Percentiles rank a stretch among this genome's conserved stretches.
Conservation (phyloP, 768 basidiomycete genomes). For the Lentinula edodes region DNA sequence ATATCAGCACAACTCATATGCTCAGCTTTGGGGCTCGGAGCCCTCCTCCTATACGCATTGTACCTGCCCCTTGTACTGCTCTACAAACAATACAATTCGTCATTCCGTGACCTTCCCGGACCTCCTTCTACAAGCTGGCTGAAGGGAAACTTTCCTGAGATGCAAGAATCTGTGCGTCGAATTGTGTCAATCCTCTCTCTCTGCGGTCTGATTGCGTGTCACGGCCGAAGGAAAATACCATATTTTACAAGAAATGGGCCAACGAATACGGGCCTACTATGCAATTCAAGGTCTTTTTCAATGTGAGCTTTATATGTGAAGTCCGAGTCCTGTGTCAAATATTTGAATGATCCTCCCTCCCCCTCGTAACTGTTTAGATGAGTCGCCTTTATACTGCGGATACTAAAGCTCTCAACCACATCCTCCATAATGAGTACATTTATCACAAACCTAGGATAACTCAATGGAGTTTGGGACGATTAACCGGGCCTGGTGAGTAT, state of each 20-base stretch:
- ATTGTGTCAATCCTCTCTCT: no score
- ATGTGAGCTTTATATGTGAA: constrained; percentile 17
- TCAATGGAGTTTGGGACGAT: constrained; percentile 16
- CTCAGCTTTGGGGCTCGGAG: no score
- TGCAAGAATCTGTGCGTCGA: no score
- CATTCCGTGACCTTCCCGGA: no score
- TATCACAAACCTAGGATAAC: constrained; percentile 29
- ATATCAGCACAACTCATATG: no score
- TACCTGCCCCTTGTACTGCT: no score
- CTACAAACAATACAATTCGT: no score
- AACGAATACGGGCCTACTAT: constrained; percentile 29
- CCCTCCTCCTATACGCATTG: no score
- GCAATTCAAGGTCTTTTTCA: constrained; percentile 23
- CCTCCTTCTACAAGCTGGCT: no score
- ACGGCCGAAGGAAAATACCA: constrained; percentile 19
- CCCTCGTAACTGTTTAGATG: constrained; percentile 13
- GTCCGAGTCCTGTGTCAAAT: not conserved
- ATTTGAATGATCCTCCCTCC: not conserved
- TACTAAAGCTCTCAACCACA: constrained; percentile 38
- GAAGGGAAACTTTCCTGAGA: no score
- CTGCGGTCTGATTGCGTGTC: constrained; percentile 10
- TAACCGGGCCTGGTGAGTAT: constrained; percentile 28
- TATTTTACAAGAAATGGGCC: constrained; percentile 26
- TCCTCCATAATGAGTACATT: constrained; percentile 35
- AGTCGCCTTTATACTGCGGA: constrained; percentile 39